Evolutionary conservation across 2,329 filamentous ascomycete genomes (phyloP).

Genomic region (Zymoseptoria pseudotritici): DNA sequence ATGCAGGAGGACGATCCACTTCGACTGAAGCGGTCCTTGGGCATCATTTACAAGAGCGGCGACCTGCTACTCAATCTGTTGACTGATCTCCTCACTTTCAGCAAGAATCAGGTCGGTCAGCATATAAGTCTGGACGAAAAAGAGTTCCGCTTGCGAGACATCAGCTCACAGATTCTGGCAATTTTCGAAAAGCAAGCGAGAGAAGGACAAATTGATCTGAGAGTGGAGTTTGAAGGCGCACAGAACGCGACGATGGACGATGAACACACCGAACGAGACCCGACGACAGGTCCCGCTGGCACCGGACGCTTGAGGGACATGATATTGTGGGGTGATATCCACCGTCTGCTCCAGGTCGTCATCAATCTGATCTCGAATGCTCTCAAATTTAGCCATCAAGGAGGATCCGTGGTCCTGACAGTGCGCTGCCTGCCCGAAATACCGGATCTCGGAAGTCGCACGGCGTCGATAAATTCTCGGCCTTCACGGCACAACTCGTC

Average conservation of each 20-base stretch:
- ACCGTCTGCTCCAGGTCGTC: conserved; percentile 80
- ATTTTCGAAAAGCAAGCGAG: conserved; percentile 87
- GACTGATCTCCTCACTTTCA: conserved; percentile 85
- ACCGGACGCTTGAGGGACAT: conserved; percentile 69
- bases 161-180: conserved; percentile 71
- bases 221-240: conserved; percentile 60
- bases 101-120: conserved; percentile 87
- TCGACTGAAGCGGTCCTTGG: conserved; percentile 72
- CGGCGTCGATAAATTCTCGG: background rate
- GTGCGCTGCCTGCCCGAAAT: conserved; percentile 64
- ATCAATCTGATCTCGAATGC: conserved; percentile 40
- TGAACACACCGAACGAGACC: conserved; percentile 12
- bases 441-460: conserved; percentile 1
- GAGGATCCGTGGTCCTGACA: conserved; percentile 67
- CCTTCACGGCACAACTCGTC: background rate
- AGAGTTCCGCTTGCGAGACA: conserved; percentile 75
- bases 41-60: conserved; percentile 81
- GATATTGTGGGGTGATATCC: conserved; percentile 82
- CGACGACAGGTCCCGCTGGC: conserved; percentile 41
- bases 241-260: conserved; percentile 20
- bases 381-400: conserved; percentile 37
- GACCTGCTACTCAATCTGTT: conserved; percentile 79
- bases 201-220: conserved; percentile 69
- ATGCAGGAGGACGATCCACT: conserved; percentile 80
- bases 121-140: conserved; percentile 67